Evolutionary conservation across 2,329 filamentous ascomycete species (phyloP), one percentile per base, ranked within the genome.

Genomic region (Epichloe glyceriae): DNA sequence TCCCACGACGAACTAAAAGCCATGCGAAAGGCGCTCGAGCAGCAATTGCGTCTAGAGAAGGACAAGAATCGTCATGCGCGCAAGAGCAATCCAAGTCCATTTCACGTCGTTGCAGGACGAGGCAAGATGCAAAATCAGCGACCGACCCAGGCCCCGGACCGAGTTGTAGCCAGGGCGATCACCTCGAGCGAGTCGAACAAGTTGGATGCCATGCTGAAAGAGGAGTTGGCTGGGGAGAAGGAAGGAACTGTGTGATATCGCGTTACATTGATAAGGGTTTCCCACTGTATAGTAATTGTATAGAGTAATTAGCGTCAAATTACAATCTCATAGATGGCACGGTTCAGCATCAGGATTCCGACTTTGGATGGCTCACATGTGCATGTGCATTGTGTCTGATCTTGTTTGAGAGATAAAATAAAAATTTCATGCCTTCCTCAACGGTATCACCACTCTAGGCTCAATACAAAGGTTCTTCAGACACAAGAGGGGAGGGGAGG

Each of bases 1-100:
- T 61, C 64, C 8, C 59, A 64, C 38, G 49, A 54, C 5, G 61
- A 68, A 50, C 58, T 68, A 15, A 54, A 50, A 15, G 50, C 45
- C 12, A 62, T 63, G 58, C 54, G 55, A 26, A 54, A 51, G 37
- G 47, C 50, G 3, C 51, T 62, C 33, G 54, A 56, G 42, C 54
- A 48, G 50, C 55, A 58, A 47, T 51, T 58, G 20, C 50, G 50
- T 3, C 33, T 40, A 20, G 41, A 47, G 19, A 52, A 44, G 42
- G 5, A 22, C n/a, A 41, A 19, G 22, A 38, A 26, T 15, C 40
- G 48, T 22, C 22, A 1, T 12, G 5, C 4, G 14, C 20, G 41
- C 11, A 15, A 35, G 20, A 20, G 34, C 11, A 19, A 17, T 14
- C 34, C 10, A 34, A 54, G 52, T 17, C 51, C 54, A 5, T 53